phyloP scores from a whole-genome alignment of 2,329 filamentous ascomycete species.

The Exophiala lecanii-corni region DNA sequence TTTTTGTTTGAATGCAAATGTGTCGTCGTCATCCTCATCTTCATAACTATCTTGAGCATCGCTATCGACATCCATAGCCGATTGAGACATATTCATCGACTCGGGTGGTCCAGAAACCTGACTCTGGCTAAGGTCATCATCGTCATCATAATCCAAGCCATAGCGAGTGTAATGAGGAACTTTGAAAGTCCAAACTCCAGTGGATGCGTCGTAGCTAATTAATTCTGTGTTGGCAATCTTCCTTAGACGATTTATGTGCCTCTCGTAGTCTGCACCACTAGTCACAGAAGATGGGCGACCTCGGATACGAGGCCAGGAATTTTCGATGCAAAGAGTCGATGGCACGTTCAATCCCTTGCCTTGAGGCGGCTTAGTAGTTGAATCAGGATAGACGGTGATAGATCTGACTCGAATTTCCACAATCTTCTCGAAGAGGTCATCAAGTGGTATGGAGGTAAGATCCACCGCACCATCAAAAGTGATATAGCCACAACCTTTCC shows the following conservation, averaged over 20 bases:
- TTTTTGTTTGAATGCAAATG: constrained; percentile 53
- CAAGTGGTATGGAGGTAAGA: constrained; percentile 70
- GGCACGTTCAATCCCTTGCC: constrained; percentile 92
- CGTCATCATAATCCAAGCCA: constrained; percentile 76
- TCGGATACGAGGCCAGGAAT: constrained; percentile 79
- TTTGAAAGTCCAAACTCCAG: constrained; percentile 82
- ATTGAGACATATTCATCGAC: constrained; percentile 30
- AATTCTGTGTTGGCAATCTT: constrained; percentile 77
- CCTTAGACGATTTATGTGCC: constrained; percentile 78
- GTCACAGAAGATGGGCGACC: constrained; percentile 57
- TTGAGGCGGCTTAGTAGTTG: constrained; percentile 71
- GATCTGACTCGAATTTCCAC: constrained; percentile 72
- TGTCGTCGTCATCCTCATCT: constrained; percentile 45
- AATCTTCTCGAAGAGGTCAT: constrained; percentile 72
- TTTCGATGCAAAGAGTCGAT: constrained; percentile 78
- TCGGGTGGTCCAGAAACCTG: constrained; percentile 49
- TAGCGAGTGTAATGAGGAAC: constrained; percentile 99
- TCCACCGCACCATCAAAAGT: constrained; percentile 79
- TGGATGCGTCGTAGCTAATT: constrained; percentile 70
- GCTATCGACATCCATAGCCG: constrained; percentile 27
- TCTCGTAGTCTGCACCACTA: constrained; percentile 63
- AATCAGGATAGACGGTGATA: constrained; percentile 79
- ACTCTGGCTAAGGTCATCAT: constrained; percentile 52
- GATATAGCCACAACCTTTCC: constrained; percentile 74
- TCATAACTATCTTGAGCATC: constrained; percentile 27